Evolutionary conservation across 257 asterid species (phyloP).

Genomic region (Ilex asprella): DNA sequence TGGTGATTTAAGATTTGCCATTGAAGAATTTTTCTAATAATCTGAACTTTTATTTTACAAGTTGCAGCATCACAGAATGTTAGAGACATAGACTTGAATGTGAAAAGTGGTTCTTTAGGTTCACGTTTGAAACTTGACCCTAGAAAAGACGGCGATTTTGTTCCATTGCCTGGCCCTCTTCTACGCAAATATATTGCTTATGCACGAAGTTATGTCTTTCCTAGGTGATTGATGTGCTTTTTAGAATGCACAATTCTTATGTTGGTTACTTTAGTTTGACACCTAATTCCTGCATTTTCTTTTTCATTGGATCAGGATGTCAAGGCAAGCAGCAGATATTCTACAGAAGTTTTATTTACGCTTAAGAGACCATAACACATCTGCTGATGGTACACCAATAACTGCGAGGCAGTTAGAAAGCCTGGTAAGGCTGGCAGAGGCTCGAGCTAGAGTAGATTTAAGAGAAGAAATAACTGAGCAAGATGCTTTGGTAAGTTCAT

Average conservation of each 20-base stretch:
- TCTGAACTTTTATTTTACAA: constrained; percentile 12
- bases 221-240: constrained; percentile 53
- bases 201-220: constrained; percentile 75
- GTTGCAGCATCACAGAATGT: constrained; percentile 49
- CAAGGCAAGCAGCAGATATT: constrained; percentile 89
- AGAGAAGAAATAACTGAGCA: constrained; percentile 79
- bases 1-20: constrained; percentile 3
- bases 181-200: constrained; percentile 91
- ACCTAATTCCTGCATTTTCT: constrained; percentile 15
- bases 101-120: constrained; percentile 50
- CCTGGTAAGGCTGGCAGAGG: constrained; percentile 88
- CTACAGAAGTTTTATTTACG: constrained; percentile 84
- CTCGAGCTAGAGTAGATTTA: constrained; percentile 92
- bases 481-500: constrained; percentile 77
- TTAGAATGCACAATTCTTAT: not conserved
- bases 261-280: constrained; percentile 13
- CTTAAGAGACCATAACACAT: constrained; percentile 69
- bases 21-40: constrained; percentile 17
- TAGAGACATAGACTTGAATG: constrained; percentile 35
- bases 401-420: constrained; percentile 98
- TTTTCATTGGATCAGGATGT: constrained; percentile 52
- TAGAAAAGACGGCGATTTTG: constrained; percentile 62
- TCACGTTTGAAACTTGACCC: constrained; percentile 84
- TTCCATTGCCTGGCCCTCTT: constrained; percentile 91
- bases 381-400: constrained; percentile 90